A percentile compares a stretch with the other conserved stretches of the same genome.
Evolutionary conservation across 2,329 filamentous ascomycete species (phyloP).

Genomic region (Elsinoe fawcettii): DNA sequence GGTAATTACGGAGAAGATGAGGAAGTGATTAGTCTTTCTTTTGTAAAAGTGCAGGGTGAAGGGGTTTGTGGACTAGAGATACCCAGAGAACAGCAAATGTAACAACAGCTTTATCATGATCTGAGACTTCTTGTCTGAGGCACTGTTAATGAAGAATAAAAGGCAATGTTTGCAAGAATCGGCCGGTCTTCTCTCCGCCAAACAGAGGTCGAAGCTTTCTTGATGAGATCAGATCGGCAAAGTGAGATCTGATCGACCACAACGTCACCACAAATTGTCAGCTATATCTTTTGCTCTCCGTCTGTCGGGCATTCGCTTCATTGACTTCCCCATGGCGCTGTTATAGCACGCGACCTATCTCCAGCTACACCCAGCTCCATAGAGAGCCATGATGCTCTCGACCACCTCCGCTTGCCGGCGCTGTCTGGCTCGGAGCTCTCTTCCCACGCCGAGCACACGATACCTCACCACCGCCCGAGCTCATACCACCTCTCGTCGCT

Average conservation of each 20-base stretch:
- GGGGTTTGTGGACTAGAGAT: neutral
- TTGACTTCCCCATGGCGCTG: neutral
- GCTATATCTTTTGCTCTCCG: neutral
- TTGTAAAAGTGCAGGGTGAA: neutral
- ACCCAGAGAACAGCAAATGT: neutral
- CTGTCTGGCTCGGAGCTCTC: neutral
- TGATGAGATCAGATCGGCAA: neutral
- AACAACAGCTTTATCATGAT: too few relatives aligned
- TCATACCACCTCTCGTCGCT: too few relatives aligned
- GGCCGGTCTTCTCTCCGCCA: neutral
- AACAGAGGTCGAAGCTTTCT: neutral
- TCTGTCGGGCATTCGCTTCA: neutral
- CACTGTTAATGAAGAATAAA: neutral
- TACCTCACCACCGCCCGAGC: neutral
- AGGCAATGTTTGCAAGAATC: neutral
- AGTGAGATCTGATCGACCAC: neutral
- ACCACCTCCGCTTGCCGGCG: neutral
- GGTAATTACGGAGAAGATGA: constrained; percentile 1
- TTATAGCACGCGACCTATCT: neutral
- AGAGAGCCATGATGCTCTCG: constrained; percentile 10
- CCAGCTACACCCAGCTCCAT: neutral
- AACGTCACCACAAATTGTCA: constrained; percentile 5
- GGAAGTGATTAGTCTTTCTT: neutral
- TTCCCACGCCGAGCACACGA: neutral
- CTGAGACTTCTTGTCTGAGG: too few relatives aligned